Base-by-base conservation (phyloP, 169 alveolate species). In the Plasmodium adleri region DNA sequence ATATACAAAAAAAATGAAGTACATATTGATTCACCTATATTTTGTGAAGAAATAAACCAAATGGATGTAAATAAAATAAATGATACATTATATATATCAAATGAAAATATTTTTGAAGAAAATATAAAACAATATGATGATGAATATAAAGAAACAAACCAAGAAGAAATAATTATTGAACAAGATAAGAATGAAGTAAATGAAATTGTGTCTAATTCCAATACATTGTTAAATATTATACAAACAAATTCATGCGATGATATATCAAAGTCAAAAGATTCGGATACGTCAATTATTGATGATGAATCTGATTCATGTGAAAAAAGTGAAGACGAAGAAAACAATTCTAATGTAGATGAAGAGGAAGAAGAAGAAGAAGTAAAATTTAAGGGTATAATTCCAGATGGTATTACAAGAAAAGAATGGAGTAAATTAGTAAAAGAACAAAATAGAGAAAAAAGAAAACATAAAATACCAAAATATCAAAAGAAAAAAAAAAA, bases 381-480 rank as follows among this genome's bases (percentile, higher is more conserved):
- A 7, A 94, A 88, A 49, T 94, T 95, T 58, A 78, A 76, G 24
- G 97, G 97, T 71, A 93, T 88, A 22, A 95, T 95, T 62, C 97
- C 97, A 4, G 95, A 92, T n/a, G 95, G 94, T 7, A 72, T 95
- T n/a, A 94, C 93, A 56, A 91, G 94, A 26, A 94, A 94, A 91
- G 97, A 94, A 52, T 95, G 97, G 97, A 94, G 95, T 62, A 95
- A 92, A 70, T 72, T 93, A 92, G 97, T 95, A 20, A 95, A 95
- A 91, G 94, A 88, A 83, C 93, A 92, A 68, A 94, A 95, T 63
- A 47, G 97, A 22, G 96, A 94, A 67, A 89, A 91, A 59, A 85
- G 97, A 17, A 87, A 90, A 28, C 91, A 92, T 56, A 95, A 95
- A 88, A 89, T 95, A 75, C 97, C 97, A 17, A 95, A 95, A 59